phyloP scores from a whole-genome alignment of 805 yeast genomes.

The Schwanniomyces sp. region DNA sequence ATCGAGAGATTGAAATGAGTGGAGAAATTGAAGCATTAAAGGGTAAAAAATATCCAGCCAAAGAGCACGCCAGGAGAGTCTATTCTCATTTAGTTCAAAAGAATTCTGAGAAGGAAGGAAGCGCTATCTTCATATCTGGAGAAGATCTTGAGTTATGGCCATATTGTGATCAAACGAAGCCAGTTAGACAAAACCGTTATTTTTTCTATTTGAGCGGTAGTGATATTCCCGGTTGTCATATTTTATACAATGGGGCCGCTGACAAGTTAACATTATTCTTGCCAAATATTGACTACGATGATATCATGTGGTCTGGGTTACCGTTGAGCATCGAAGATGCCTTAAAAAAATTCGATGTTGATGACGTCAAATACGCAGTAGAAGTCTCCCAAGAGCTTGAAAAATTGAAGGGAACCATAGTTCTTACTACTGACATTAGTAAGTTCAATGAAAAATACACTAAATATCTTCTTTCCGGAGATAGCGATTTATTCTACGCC shows the following conservation, averaged over 20 bases:
- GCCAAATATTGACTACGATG: constrained; percentile 84
- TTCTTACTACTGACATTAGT: constrained; percentile 59
- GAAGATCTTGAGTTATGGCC: constrained; percentile 58
- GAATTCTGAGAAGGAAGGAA: constrained; percentile 22
- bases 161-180: constrained; percentile 76
- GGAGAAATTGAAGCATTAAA: constrained; percentile 11
- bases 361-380: constrained; percentile 66
- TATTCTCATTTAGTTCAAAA: constrained; percentile 29
- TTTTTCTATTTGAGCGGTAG: constrained; percentile 86
- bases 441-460: constrained; percentile 39
- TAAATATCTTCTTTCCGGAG: constrained; percentile 39
- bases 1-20: constrained; percentile 6
- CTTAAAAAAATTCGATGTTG: constrained; percentile 66
- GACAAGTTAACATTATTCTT: constrained; percentile 71
- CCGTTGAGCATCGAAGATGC: constrained; percentile 76
- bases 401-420: constrained; percentile 20
- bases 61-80: constrained; percentile 64
- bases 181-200: constrained; percentile 87
- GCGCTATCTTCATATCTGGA: constrained; percentile 59
- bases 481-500: constrained; percentile 58
- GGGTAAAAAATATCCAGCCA: constrained; percentile 76
- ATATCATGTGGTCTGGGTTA: constrained; percentile 94
- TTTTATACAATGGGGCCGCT: constrained; percentile 52
- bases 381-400: constrained; percentile 43
- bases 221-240: constrained; percentile 72